Evolutionary conservation across 2,329 filamentous ascomycete species (phyloP).

Genomic region (Beauveria caledonica): DNA sequence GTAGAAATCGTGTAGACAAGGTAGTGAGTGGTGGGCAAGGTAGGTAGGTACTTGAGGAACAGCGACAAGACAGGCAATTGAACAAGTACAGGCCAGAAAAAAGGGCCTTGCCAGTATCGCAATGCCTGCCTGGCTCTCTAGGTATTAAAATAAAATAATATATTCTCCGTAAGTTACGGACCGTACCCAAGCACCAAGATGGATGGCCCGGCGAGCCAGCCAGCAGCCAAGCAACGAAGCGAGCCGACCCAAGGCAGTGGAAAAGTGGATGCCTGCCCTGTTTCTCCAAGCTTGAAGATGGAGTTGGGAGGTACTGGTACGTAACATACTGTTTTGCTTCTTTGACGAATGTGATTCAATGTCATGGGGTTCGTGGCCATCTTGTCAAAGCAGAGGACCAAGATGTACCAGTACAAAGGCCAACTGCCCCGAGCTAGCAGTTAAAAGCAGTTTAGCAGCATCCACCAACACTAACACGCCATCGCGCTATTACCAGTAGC

Average conservation of each 20-base stretch:
- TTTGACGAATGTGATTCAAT: background rate
- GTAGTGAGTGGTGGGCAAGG: background rate
- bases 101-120: too few relatives aligned
- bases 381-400: too few relatives aligned
- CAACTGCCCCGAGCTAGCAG: background rate
- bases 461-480: background rate
- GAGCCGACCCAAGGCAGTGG: slow-evolving; percentile 8
- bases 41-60: background rate
- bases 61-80: background rate
- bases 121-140: too few relatives aligned
- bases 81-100: background rate
- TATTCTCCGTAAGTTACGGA: background rate
- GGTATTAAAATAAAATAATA: too few relatives aligned
- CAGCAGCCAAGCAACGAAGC: slow-evolving; percentile 3
- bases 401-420: background rate
- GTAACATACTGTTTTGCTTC: background rate
- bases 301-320: background rate
- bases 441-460: background rate
- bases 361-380: too few relatives aligned
- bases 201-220: background rate
- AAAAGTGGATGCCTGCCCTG: background rate
- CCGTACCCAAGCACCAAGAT: background rate
- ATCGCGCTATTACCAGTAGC: too few relatives aligned
- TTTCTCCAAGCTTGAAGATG: background rate
- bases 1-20: background rate